These are phyloP conservation scores for Pseudogymnoascus sp. DNA, from an alignment of 2,329 filamentous ascomycete genomes.

Conservation along the genomic window DNA sequence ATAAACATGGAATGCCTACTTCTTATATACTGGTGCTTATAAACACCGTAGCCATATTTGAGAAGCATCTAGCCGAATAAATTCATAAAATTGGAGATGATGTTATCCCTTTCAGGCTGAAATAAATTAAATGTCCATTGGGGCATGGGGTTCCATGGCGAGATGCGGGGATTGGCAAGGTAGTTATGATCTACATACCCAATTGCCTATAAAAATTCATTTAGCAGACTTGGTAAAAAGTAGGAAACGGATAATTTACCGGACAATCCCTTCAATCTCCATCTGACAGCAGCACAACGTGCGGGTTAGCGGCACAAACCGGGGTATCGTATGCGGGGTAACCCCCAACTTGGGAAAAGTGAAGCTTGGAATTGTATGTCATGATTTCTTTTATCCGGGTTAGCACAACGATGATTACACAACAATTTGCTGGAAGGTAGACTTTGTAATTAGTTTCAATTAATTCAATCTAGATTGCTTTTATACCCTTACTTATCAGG, in stretches of 20 bases:
- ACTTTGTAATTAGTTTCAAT: no score
- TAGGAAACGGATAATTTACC: neutral
- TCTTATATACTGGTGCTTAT: neutral
- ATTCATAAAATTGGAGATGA: slow-evolving; percentile 4
- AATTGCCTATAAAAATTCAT: neutral
- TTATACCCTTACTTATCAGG: no score
- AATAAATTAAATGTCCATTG: neutral
- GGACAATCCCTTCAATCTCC: neutral
- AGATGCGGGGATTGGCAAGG: neutral
- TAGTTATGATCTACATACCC: neutral
- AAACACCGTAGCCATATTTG: neutral
- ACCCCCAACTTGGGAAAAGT: no score
- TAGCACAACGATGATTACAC: no score
- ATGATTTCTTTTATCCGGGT: no score
- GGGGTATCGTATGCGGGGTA: neutral
- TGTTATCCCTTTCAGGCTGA: neutral
- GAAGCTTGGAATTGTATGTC: no score
- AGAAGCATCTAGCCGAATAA: neutral
- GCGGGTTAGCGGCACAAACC: neutral
- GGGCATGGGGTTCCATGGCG: neutral
- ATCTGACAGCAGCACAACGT: neutral
- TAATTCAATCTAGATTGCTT: no score
- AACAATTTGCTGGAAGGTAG: no score
- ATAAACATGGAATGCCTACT: neutral
- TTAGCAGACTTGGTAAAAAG: neutral